Evolutionary conservation across 768 basidiomycete species (phyloP), one percentile per base, ranked within the genome.

Genomic region (Termitomyces sp.): DNA sequence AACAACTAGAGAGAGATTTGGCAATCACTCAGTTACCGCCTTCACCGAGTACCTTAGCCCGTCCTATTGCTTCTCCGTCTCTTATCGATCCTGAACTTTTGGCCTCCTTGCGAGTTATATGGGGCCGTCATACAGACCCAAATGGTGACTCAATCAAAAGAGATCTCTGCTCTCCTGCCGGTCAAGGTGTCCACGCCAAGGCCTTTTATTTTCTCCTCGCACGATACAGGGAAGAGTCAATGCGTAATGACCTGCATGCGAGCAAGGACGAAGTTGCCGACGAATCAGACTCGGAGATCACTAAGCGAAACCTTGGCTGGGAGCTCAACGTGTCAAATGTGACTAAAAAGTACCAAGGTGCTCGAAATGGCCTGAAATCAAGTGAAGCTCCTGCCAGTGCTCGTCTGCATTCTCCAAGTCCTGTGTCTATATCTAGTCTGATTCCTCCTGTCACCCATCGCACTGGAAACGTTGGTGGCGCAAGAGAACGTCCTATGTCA

Each of bases 141-240:
- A 66, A 70, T 4, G 78, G 79, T 7, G 77, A 82, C 16, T 69
- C 67, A 28, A 88, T 92, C 65, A 80, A 77, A 56, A 69, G 75
- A 24, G 90, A 92, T 64, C 75, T 92, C 6, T 81, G 89, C 61
- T 82, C 86, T 30, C 85, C 87, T 12, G 77, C 80, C 18, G 90
- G 86, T 20, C 75, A 81, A 53, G 89, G 88, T 13, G 81, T 83
- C 9, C 81, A 91, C 59, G 88, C 91, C 10, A 95, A 95, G 68
- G 90, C 90, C 0, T 94, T 94, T 70, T 96, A 94, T 68, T 92
- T 88, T 67, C 80, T 96, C 38, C 80, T 96, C 20, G 76, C 82
- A 42, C 82, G 82, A 69, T 90, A 92, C 65, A 83, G 89, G 58
- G 86, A 92, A 64, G 83, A 82, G 49, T 69, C 73, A 5, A 64